Percentiles rank a stretch among this genome's conserved stretches.
These are phyloP conservation scores for Trichoderma simmonsii DNA, from an alignment of 2,329 filamentous ascomycete genomes.

Conservation along the genomic window DNA sequence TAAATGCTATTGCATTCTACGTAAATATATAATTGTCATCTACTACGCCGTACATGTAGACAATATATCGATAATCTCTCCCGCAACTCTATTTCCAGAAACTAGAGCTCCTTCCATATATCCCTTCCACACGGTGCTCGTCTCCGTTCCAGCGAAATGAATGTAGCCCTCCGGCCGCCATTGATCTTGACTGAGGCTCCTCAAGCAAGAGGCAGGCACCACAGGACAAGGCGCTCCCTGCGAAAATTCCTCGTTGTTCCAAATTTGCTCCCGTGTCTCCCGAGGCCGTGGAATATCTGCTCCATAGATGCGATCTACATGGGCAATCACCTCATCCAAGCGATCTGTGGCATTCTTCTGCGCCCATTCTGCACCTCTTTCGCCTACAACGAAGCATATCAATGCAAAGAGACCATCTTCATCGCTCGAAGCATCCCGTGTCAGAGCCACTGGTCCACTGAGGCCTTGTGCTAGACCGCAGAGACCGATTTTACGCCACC, in stretches of 20 bases:
- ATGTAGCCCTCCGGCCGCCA: constrained; percentile 38
- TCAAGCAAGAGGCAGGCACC: constrained; percentile 31
- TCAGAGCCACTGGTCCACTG: constrained; percentile 38
- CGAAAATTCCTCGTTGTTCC: constrained; percentile 30
- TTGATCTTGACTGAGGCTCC: constrained; percentile 28
- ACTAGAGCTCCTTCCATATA: constrained; percentile 51
- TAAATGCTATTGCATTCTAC: background rate
- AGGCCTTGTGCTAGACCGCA: constrained; percentile 5
- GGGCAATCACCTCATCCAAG: constrained; percentile 31
- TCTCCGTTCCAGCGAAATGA: constrained; percentile 51
- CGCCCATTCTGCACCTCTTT: constrained; percentile 28
- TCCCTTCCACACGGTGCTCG: constrained; percentile 46
- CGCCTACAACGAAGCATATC: constrained; percentile 42
- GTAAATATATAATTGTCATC: background rate
- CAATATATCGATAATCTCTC: constrained; percentile 36
- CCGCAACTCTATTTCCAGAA: constrained; percentile 41
- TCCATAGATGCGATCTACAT: constrained; percentile 28
- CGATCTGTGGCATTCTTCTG: constrained; percentile 26
- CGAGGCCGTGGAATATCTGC: constrained; percentile 16
- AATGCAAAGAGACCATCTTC: constrained; percentile 31
- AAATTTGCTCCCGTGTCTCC: constrained; percentile 10
- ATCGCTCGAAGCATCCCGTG: constrained; percentile 38
- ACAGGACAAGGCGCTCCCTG: constrained; percentile 35
- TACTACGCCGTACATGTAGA: background rate
- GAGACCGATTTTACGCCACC: constrained; percentile 33